Percentiles rank a stretch among this genome's conserved stretches.
These are phyloP conservation scores for Colletotrichum sojae DNA, from an alignment of 2,329 filamentous ascomycete species.

Conservation along the genomic window DNA sequence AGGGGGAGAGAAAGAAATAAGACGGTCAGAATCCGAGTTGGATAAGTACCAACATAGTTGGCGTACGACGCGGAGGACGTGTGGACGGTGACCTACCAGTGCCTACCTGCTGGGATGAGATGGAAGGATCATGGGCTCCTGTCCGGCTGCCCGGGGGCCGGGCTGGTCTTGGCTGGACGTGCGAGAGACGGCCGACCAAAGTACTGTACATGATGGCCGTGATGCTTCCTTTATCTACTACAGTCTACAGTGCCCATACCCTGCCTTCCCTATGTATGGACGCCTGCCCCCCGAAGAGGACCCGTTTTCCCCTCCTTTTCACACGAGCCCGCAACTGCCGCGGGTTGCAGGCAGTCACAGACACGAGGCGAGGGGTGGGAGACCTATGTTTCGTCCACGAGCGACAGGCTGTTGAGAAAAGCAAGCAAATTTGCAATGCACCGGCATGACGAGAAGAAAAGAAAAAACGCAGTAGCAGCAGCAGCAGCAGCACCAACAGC, in stretches of 20 bases:
- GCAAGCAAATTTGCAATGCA: too few species aligned
- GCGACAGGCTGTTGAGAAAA: too few species aligned
- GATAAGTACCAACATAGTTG: not conserved
- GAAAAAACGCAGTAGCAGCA: not conserved
- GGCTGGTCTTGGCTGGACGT: not conserved
- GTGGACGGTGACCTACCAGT: not conserved
- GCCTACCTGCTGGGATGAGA: not conserved
- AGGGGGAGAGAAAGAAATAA: slow-evolving; percentile 6
- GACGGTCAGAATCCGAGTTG: slow-evolving; percentile 18
- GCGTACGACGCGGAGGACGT: slow-evolving; percentile 23
- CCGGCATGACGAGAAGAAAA: not conserved
- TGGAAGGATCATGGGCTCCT: not conserved
- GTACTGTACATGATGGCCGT: slow-evolving; percentile 27
- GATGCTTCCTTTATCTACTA: not conserved
- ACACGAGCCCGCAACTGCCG: slow-evolving; percentile 16
- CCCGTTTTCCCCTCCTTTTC: not conserved
- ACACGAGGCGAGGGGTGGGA: not conserved
- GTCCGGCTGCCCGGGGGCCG: slow-evolving; percentile 28
- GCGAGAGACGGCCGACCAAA: slow-evolving; percentile 14
- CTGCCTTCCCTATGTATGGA: too few species aligned
- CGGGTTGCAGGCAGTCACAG: slow-evolving; percentile 20
- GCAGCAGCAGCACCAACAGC: too few species aligned
- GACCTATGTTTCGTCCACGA: too few species aligned
- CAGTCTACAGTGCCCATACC: too few species aligned
- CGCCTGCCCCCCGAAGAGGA: not conserved